phyloP scores from a whole-genome alignment of 1,139 yeast species.

The Magnusiomyces ingens region DNA sequence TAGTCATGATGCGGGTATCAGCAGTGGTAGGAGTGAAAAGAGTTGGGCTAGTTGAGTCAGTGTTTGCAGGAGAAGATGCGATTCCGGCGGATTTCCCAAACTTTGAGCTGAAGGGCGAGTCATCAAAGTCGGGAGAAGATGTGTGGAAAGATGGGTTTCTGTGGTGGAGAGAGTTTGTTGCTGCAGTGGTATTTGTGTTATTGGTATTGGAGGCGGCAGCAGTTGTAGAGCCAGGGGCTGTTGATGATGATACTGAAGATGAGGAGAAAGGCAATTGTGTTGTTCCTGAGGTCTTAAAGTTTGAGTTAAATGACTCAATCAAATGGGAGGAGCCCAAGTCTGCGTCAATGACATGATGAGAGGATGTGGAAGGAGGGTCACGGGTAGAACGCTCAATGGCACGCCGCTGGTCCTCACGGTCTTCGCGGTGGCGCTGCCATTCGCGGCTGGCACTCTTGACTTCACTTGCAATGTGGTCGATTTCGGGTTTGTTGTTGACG shows the following conservation, averaged over 20 bases:
- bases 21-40: too few relatives aligned
- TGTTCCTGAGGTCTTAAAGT: background rate
- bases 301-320: background rate
- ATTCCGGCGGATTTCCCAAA: too few relatives aligned
- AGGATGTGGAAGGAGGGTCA: constrained; percentile 7
- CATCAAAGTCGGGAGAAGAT: background rate
- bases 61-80: too few relatives aligned
- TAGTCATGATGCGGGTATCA: too few relatives aligned
- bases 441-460: constrained; percentile 34
- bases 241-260: background rate
- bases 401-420: constrained; percentile 35
- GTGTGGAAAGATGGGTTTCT: background rate
- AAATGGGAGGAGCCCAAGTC: background rate
- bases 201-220: background rate
- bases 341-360: constrained; percentile 5
- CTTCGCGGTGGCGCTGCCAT: constrained; percentile 38
- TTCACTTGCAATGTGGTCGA: constrained; percentile 31
- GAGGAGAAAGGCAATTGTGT: background rate
- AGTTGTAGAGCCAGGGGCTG: constrained; percentile 7
- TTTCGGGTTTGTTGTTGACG: constrained; percentile 27
- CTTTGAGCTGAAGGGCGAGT: too few relatives aligned
- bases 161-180: background rate
- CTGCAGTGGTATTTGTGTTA: constrained; percentile 6
- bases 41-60: too few relatives aligned
- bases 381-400: constrained; percentile 30